Base-by-base conservation (phyloP, 148 eudicot genomes). In the Nyssa sinensis region DNA sequence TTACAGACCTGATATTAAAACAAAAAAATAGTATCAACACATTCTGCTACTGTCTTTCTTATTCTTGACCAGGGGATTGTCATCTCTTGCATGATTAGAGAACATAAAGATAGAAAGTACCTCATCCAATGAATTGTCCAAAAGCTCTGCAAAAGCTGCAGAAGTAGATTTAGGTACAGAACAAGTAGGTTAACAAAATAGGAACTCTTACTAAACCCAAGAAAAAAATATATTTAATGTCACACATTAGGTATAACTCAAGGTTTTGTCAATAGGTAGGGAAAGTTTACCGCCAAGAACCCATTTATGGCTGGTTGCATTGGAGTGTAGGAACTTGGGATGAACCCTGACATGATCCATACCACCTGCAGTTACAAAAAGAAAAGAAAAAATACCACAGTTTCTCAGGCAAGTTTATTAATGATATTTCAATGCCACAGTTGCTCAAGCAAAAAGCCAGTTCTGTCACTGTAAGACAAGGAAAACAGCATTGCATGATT, bases 301-400 rank as follows among this genome's bases (percentile, higher is more conserved):
- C 99, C 97, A 95, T 69, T 92, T 92, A 82, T 92, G 99, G 79
- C 97, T 92, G 60, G 99, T 95, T 24, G 99, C 99, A 81, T 95
- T 95, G 16, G 97, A 95, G 78, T 95, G 99, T 35, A 95, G 84
- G 85, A 95, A 95, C 80, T 86, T 95, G 27, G 99, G 99, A 82
- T 95, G 99, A 77, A 95, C 97, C 74, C 99, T 86, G 30, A 95
- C 96, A 81, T 86, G 97, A 77, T 95, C 99, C 96, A 95, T 95
- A 70, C 97, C 97, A 80, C 87, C 98, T 95, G 83, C 51, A 84
- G 41, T 81, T 25, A 64, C 30, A 27, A 62, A 63, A 24, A 71
- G n/a, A n/a, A 63, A 58, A 79, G 33, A 59, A n/a, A n/a, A 70
- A 63, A 17, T 32, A 25, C 17, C 27, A 37, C 11, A 67, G 59